phyloP scores from a whole-genome alignment of 768 basidiomycete genomes.

The Pluteus cervinus region DNA sequence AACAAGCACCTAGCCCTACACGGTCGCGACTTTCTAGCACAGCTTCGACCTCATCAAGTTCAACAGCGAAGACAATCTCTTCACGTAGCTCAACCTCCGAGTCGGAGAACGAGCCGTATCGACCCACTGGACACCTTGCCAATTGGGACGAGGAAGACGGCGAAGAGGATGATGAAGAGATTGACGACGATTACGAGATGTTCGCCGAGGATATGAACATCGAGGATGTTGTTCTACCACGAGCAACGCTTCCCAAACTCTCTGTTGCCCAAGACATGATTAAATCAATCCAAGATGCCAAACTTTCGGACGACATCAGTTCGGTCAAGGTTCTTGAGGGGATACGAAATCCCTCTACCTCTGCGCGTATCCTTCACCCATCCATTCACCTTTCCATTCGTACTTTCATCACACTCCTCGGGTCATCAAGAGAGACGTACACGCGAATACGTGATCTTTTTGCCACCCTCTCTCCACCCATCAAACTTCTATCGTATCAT shows the following conservation, averaged over 20 bases:
- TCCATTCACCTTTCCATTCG: not conserved
- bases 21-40: no score
- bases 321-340: not conserved
- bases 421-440: conserved; percentile 1
- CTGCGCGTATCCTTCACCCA: not conserved
- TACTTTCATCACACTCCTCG: conserved; percentile 1
- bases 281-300: not conserved
- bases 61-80: no score
- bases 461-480: not conserved
- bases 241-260: not conserved
- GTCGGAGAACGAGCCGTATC: no score
- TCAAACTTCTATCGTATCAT: not conserved
- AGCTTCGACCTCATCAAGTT: no score
- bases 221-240: no score
- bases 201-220: no score
- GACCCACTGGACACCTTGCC: no score
- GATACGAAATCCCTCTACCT: not conserved
- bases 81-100: no score
- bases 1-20: no score
- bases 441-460: not conserved
- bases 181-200: no score
- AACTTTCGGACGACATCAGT: not conserved
- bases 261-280: not conserved
- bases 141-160: no score
- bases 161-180: no score